Base-by-base conservation (phyloP, 192 early-diverging fungal species). In the Allomyces macrogynus region DNA sequence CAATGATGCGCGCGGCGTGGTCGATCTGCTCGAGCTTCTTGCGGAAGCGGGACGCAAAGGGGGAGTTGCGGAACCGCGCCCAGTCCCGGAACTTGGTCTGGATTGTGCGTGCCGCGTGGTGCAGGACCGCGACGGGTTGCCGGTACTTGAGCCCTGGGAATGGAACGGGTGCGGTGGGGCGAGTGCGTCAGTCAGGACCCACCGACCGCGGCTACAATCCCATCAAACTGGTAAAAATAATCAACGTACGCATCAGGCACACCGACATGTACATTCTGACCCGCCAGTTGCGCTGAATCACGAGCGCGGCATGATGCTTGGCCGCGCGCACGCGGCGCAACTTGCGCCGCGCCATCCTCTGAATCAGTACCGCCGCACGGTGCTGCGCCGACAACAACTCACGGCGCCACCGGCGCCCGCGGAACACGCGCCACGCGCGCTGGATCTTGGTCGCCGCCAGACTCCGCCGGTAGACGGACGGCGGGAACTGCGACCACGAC, bases 221-320 rank as follows among this genome's bases (percentile, higher is more conserved):
- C 16, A 42, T 1, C n/a, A 32, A 1, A 44, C 60, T 3, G 1
- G 62, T 1, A 18, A 24, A 14, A 9, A 23, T n/a, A 40, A 20
- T 16, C 18, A 22, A 69, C 70, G 18, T 64, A 74, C 80, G 78
- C 65, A 82, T 61, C 25, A 82, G 69, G 1, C 78, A 78, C 42
- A 78, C 60, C 80, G 77, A 78, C 65, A 82, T 77, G 60, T 77
- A 73, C 68, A 71, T 66, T 54, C 70, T 71, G 18, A 73, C 18
- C 26, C 80, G 67, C 80, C 80, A 82, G 62, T 74, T 75, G 57
- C 71, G 67, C 68, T 82, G 80, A 62, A 82, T 82, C 61, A 69
- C 73, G 3, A 67, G 73, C 0, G 76, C 78, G 10, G 80, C 73
- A 42, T 75, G 73, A 60, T 82, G 74, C 65, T 82, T 82, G 23